Percentiles rank a stretch among this genome's conserved stretches.
Evolutionary conservation across 164 flowering plant genomes (phyloP).

Genomic region (Stephania yunnanensis): DNA sequence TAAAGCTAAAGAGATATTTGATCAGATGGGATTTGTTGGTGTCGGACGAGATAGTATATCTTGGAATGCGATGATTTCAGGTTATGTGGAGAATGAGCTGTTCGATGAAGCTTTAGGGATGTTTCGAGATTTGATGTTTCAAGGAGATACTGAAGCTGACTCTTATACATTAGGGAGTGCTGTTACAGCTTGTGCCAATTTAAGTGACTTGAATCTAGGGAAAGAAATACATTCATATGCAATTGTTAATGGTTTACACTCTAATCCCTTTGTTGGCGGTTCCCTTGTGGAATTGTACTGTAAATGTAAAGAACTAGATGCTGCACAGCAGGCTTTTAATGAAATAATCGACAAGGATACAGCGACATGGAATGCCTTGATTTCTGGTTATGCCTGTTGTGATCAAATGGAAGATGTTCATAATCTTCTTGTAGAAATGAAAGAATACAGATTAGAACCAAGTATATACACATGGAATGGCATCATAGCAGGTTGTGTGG

Average conservation of each 20-base stretch:
- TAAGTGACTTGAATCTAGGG: conserved; percentile 40
- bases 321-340: conserved; percentile 50
- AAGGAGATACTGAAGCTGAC: conserved; percentile 42
- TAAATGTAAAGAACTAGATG: conserved; percentile 32
- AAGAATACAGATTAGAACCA: conserved; percentile 42
- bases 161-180: conserved; percentile 59
- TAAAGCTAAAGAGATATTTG: conserved; percentile 48
- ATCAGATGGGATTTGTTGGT: conserved; percentile 47
- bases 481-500: conserved; percentile 52
- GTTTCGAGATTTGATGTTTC: conserved; percentile 32
- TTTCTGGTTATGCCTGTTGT: conserved; percentile 57
- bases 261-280: conserved; percentile 52
- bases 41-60: conserved; percentile 39
- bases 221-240: conserved; percentile 59
- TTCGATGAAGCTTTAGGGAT: conserved; percentile 47
- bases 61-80: conserved; percentile 76
- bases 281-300: conserved; percentile 64
- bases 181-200: conserved; percentile 50
- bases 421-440: conserved; percentile 41
- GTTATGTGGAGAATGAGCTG: conserved; percentile 44
- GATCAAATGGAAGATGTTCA: conserved; percentile 29
- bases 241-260: conserved; percentile 40
- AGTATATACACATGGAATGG: conserved; percentile 67
- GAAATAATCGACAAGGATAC: conserved; percentile 40
- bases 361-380: conserved; percentile 59